Evolutionary conservation across 2,329 filamentous ascomycete species (phyloP).

Genomic region (Diaporthe vexans): DNA sequence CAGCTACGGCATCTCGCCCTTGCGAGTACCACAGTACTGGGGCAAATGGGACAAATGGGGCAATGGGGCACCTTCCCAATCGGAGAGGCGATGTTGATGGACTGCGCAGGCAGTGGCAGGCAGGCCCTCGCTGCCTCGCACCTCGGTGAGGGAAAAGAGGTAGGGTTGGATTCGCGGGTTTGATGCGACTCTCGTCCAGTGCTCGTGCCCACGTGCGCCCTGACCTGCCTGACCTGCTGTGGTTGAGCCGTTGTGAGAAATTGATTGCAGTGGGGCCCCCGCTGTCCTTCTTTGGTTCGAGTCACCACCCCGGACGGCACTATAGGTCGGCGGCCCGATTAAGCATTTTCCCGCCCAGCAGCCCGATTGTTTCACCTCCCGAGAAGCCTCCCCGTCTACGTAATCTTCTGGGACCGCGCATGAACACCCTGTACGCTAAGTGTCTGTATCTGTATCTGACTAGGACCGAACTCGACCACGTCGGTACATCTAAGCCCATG

Average conservation of each 20-base stretch:
- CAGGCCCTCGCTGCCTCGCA: conserved; percentile 14
- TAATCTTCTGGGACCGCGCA: conserved; percentile 9
- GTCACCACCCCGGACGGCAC: background rate
- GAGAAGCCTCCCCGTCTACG: background rate
- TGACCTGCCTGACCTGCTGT: background rate
- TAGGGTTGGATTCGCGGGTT: conserved; percentile 24
- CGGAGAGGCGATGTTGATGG: too few relatives aligned
- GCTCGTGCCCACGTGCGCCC: conserved; percentile 29
- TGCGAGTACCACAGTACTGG: too few relatives aligned
- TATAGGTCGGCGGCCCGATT: background rate
- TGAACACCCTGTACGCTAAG: too few relatives aligned
- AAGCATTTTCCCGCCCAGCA: conserved; percentile 8
- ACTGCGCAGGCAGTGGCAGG: too few relatives aligned
- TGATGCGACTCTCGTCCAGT: conserved; percentile 20
- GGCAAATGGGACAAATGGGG: too few relatives aligned
- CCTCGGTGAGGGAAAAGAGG: conserved; percentile 22
- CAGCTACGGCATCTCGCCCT: conserved; percentile 7
- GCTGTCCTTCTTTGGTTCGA: background rate
- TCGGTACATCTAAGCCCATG: background rate
- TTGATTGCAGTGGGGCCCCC: conserved; percentile 20
- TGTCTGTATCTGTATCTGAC: too few relatives aligned
- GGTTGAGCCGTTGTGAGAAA: conserved; percentile 19
- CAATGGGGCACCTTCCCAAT: too few relatives aligned
- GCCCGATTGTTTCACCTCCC: conserved; percentile 1
- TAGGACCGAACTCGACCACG: background rate